Evolutionary conservation across 768 basidiomycete genomes (phyloP).

Genomic region (Cyathus striatus): DNA sequence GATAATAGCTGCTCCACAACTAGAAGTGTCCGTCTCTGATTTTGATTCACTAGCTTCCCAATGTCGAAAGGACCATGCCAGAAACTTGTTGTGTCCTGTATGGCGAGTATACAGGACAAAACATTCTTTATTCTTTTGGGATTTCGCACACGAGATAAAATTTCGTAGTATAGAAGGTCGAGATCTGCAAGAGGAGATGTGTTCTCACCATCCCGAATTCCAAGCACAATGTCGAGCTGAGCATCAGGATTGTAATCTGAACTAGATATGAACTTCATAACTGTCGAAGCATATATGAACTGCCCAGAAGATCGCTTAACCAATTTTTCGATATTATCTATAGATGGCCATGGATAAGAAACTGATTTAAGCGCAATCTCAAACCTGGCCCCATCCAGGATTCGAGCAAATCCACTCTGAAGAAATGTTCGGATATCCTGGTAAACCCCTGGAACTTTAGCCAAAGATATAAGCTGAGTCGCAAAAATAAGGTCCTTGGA

Average conservation of each 20-base stretch:
- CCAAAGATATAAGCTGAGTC: neutral
- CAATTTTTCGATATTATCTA: slow-evolving; percentile 8
- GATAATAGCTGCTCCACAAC: slow-evolving; percentile 3
- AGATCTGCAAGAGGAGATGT: slow-evolving; percentile 7
- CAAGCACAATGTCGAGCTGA: slow-evolving; percentile 9
- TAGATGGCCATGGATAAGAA: slow-evolving; percentile 13
- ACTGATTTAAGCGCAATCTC: neutral
- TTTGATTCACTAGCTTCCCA: neutral
- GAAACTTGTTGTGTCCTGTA: neutral
- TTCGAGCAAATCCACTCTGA: neutral
- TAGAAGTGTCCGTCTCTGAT: neutral
- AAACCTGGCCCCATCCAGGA: neutral
- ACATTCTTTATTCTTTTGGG: neutral
- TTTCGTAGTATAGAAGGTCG: slow-evolving; percentile 7
- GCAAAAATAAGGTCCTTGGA: neutral
- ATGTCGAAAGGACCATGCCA: neutral
- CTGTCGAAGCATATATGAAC: slow-evolving; percentile 21
- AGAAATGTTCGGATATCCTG: neutral
- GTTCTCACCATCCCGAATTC: neutral
- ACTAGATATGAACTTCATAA: slow-evolving; percentile 16
- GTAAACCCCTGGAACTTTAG: neutral
- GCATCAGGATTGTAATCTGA: slow-evolving; percentile 5
- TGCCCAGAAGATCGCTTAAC: slow-evolving; percentile 15
- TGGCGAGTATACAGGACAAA: neutral
- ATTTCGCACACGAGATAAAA: slow-evolving; percentile 1